A percentile compares a stretch with the other conserved stretches of the same genome.
Conservation (phyloP, 495 filamentous ascomycete species). For the Aspergillus ostianus region DNA sequence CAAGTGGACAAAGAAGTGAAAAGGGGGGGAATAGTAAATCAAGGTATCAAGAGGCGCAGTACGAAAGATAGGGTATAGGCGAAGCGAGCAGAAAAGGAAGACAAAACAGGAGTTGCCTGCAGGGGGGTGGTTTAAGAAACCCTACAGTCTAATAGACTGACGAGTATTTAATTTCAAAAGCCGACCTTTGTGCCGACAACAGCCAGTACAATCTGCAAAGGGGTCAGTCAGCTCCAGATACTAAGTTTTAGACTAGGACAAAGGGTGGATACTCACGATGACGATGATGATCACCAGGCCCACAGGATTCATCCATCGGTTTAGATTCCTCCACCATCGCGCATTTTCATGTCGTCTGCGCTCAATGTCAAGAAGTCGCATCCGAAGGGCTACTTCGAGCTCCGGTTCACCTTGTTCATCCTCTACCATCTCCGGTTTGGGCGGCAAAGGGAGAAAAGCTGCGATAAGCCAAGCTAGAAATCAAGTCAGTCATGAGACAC, state of each 20-base stretch:
- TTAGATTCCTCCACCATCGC: conserved; percentile 89
- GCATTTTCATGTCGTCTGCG: conserved; percentile 74
- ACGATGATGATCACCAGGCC: conserved; percentile 76
- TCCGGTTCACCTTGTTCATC: conserved; percentile 29
- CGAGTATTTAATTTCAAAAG: conserved; percentile 26
- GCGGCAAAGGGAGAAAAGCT: conserved; percentile 75
- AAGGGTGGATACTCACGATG: conserved; percentile 53
- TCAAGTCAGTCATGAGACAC: neutral
- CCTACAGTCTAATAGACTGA: neutral
- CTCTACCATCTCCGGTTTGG: conserved; percentile 38
- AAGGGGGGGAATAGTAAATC: conserved; percentile 6
- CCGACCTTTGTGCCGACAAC: conserved; percentile 53
- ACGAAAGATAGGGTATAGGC: conserved; percentile 5
- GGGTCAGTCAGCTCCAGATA: conserved; percentile 23
- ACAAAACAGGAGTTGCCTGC: conserved; percentile 12
- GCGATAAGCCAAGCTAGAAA: conserved; percentile 78
- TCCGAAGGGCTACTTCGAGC: conserved; percentile 46
- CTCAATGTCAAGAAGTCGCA: conserved; percentile 48
- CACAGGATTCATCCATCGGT: conserved; percentile 79
- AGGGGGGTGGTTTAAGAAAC: neutral
- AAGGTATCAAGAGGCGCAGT: conserved; percentile 1
- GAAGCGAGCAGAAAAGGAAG: conserved; percentile 10
- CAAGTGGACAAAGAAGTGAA: conserved; percentile 23
- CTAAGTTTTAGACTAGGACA: neutral
- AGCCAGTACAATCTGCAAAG: conserved; percentile 52